Base-by-base conservation (phyloP, 1,284 basidiomycete species). In the Caloboletus firmus region DNA sequence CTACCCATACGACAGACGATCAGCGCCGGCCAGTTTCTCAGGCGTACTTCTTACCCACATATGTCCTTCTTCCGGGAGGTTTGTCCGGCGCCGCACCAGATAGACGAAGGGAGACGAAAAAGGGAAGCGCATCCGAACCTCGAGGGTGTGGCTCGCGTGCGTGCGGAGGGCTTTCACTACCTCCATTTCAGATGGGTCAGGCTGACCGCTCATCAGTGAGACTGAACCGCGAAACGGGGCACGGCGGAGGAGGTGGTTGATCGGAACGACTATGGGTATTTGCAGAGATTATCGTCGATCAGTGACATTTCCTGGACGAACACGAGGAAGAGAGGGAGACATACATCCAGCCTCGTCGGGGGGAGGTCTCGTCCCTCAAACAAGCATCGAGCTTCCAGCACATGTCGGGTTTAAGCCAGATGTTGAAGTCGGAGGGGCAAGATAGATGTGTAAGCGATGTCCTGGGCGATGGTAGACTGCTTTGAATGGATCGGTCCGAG, bases 351-450 rank as follows among this genome's bases (percentile, higher is more conserved):
- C 74, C 3, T 68, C 69, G 15, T 72, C 69, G 36, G 52, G 37
- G n/a, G 2, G 49, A 39, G 1, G 34, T 36, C 9, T 57, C 52
- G 10, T 59, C 45, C 5, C 12, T 30, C 35, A 70, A 22, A 57
- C 55, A 67, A 3, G 68, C 66, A 31, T 81, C 78, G 9, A 85
- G 69, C 24, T 70, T 75, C 46, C 76, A 69, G 17, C 82, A 72
- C 13, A 89, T 63, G 49, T 82, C 80, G 0, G 76, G 63, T 58
- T 87, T 76, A 2, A 67, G 62, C 84, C 84, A 89, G 7, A 89
- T 64, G 8, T 77, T 75, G 66, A 86, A 78, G 62, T 88, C 80
- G 7, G 87, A 85, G n/a, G 70, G 0, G 85, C 76, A 7, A 89
- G 77, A 17, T 72, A 72, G 30, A 86, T 56, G 22, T 87, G 71